These are phyloP conservation scores for Madurella fahalii DNA, from an alignment of 2,329 filamentous ascomycete species.

Conservation along the genomic window DNA sequence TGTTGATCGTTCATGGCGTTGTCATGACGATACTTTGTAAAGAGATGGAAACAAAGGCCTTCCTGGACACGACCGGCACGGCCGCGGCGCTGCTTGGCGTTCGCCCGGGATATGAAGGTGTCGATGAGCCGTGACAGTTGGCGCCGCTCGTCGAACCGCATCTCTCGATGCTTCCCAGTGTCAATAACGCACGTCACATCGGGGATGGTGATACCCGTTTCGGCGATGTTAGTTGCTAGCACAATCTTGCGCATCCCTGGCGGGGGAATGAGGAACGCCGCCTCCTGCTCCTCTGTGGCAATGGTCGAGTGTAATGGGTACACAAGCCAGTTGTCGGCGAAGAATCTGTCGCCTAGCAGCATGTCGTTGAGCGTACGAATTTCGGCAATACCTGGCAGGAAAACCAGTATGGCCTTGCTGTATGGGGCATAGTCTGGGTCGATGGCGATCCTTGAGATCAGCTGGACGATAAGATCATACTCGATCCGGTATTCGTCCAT, in stretches of 20 bases:
- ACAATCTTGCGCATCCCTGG: conserved; percentile 85
- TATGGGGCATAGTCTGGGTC: conserved; percentile 63
- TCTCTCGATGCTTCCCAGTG: conserved; percentile 93
- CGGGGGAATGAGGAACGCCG: conserved; percentile 82
- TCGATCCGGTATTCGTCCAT: conserved; percentile 92
- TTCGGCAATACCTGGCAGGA: conserved; percentile 90
- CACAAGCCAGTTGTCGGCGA: conserved; percentile 74
- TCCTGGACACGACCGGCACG: conserved; percentile 93
- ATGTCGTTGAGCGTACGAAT: conserved; percentile 86
- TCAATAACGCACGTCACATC: conserved; percentile 97
- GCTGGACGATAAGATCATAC: conserved; percentile 75
- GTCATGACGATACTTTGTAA: conserved; percentile 86
- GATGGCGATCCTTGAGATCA: conserved; percentile 72
- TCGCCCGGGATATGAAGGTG: conserved; percentile 91
- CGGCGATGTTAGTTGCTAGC: conserved; percentile 94
- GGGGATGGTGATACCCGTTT: conserved; percentile 97
- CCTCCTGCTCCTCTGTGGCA: conserved; percentile 92
- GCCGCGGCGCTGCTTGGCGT: conserved; percentile 90
- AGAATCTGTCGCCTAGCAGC: conserved; percentile 70
- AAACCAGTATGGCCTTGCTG: conserved; percentile 90
- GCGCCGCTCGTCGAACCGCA: conserved; percentile 90
- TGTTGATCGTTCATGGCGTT: conserved; percentile 83
- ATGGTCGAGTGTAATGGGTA: conserved; percentile 93
- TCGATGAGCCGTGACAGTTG: conserved; percentile 89
- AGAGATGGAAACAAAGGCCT: conserved; percentile 92